phyloP scores from a whole-genome alignment of 352 stramenopile species.

The Pythium vanterpoolii region DNA sequence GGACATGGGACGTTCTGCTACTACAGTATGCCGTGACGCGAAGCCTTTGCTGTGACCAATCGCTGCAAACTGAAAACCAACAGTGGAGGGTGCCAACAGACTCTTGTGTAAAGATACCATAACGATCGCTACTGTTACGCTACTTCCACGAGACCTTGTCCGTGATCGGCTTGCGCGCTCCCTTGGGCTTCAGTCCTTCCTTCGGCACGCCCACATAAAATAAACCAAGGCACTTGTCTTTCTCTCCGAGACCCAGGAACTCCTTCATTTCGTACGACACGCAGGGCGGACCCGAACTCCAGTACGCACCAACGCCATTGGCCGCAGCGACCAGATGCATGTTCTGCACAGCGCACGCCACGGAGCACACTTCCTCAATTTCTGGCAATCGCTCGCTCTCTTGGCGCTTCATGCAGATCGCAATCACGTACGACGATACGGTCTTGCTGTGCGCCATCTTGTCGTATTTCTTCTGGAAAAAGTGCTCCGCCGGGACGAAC shows the following conservation, averaged over 20 bases:
- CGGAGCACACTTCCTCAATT: slow-evolving; percentile 73
- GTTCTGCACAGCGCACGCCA: slow-evolving; percentile 82
- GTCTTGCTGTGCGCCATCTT: slow-evolving; percentile 76
- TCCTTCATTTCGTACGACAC: slow-evolving; percentile 80
- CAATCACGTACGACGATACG: slow-evolving; percentile 70
- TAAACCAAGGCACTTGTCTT: slow-evolving; percentile 79
- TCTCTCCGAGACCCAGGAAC: slow-evolving; percentile 55
- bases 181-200: slow-evolving; percentile 40
- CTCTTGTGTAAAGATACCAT: no score
- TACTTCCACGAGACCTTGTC: slow-evolving; percentile 62
- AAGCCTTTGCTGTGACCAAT: no score
- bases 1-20: no score
- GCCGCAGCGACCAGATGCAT: slow-evolving; percentile 73
- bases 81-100: no score
- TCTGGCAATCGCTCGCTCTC: slow-evolving; percentile 77
- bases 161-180: slow-evolving; percentile 58
- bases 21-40: no score
- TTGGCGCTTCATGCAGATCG: slow-evolving; percentile 87
- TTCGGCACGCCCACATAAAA: slow-evolving; percentile 83
- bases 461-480: slow-evolving; percentile 75
- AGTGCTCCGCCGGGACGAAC: slow-evolving; percentile 56
- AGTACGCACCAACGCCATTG: slow-evolving; percentile 77
- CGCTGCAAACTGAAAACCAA: no score
- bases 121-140: neutral
- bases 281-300: slow-evolving; percentile 70